Base-by-base conservation (phyloP, 768 basidiomycete genomes). In the Mrakia blollopis region DNA sequence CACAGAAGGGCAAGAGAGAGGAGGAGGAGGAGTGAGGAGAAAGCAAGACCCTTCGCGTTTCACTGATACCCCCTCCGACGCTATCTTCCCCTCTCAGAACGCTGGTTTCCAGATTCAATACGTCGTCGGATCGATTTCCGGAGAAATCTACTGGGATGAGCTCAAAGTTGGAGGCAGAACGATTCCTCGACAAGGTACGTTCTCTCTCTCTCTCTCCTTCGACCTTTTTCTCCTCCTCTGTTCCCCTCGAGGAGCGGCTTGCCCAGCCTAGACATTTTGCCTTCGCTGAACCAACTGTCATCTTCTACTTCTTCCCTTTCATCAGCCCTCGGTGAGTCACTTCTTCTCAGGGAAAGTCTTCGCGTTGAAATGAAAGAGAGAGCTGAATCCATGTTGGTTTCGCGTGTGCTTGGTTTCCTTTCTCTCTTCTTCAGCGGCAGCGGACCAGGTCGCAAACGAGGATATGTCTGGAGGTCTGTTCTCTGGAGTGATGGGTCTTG, bases 61-160 rank as follows among this genome's bases (percentile, higher is more conserved):
- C 37, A 39, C 32, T 72, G 16, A 7, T 37, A 25, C 9, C 50
- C 37, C 30, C 52, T 72, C 35, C 25, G 16, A 4, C 44, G 16
- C 50, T 52, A 14, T 14, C 32, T 39, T 25, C 28, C 52, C 21
- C 14, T 30, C 28, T 10, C 50, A 77, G 76, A 69, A 77, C 41
- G 8, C 10, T 21, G 37, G 62, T 13, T 77, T 77, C 52, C 32
- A 62, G 35, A 77, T 77, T 39, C 28, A 52, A 32, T 77, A 77
- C 25, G 76, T 73, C 63, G 41, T 72, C 28, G 76, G 76, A 37
- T 32, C 70, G 2, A 61, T 77, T 23, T 50, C 47, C 16, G 76
- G 76, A 7, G 72, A 73, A 16, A 73, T 77, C 52, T 77, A 68
- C 57, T 77, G 72, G 71, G 76, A 77, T 21, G 35, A 72, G 25